Conservation (phyloP, 1,284 basidiomycete species). For the Papiliotrema nemorosa region DNA sequence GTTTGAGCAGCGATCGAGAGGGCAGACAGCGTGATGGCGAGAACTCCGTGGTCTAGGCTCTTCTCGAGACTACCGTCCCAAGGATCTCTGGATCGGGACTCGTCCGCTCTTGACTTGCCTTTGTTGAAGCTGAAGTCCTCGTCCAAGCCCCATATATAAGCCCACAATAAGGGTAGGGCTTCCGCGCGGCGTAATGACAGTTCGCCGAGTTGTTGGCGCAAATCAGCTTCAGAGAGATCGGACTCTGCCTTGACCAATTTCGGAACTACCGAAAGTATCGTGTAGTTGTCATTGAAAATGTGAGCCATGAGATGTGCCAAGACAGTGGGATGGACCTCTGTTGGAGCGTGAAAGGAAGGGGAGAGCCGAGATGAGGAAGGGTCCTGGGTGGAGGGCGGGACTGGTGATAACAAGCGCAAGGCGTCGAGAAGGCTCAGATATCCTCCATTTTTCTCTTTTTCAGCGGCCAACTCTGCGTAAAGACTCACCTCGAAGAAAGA, state of each 20-base stretch:
- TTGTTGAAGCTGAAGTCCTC: constrained; percentile 8
- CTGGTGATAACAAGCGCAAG: constrained; percentile 13
- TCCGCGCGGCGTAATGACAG: constrained; percentile 22
- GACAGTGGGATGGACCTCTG: constrained; percentile 20
- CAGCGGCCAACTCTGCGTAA: constrained; percentile 1
- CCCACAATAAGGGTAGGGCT: constrained; percentile 33
- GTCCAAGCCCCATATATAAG: constrained; percentile 35
- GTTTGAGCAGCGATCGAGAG: constrained; percentile 20
- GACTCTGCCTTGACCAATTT: constrained; percentile 15
- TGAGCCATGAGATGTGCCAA: constrained; percentile 38
- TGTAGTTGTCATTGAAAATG: constrained; percentile 41
- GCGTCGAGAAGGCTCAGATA: constrained; percentile 25
- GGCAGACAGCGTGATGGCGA: constrained; percentile 26
- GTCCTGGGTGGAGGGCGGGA: not conserved
- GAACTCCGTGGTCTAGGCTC: constrained; percentile 9
- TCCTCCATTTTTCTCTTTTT: constrained; percentile 25
- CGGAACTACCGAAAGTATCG: constrained; percentile 28
- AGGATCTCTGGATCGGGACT: not conserved
- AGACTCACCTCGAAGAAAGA: constrained; percentile 30
- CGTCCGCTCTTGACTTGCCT: constrained; percentile 3
- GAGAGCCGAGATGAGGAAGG: constrained; percentile 7
- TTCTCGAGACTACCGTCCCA: too few species aligned
- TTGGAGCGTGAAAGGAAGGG: not conserved
- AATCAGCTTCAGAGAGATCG: constrained; percentile 3
- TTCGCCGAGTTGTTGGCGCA: constrained; percentile 24